These are phyloP conservation scores for Ophiostoma sp. DNA, from an alignment of 2,329 filamentous ascomycete genomes.

Conservation along the genomic window DNA sequence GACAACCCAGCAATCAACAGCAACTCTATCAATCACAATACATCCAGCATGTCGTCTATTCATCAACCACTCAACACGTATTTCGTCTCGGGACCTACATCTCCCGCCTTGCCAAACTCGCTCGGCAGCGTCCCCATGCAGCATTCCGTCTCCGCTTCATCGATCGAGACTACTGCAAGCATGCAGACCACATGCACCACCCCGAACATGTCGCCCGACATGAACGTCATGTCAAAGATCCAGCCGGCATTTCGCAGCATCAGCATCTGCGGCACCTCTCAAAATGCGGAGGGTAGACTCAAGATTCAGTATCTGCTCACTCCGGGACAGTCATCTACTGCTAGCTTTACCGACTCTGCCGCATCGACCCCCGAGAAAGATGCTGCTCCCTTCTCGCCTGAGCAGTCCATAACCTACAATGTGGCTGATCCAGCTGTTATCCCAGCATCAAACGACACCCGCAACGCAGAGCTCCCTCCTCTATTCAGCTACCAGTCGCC, in stretches of 20 bases:
- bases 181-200: conserved; percentile 13
- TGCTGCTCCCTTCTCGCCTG: neutral
- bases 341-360: neutral
- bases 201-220: conserved; percentile 11
- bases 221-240: conserved; percentile 3
- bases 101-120: neutral
- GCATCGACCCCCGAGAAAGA: neutral
- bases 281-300: neutral
- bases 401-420: neutral
- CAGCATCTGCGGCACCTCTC: neutral
- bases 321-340: neutral
- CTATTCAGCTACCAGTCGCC: neutral
- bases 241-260: neutral
- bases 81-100: neutral
- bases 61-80: neutral
- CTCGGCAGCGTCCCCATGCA: conserved; percentile 23
- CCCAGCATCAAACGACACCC: neutral
- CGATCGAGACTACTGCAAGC: neutral
- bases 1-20: neutral
- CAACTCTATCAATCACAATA: neutral
- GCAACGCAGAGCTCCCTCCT: neutral
- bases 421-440: conserved; percentile 4
- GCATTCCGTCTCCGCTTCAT: conserved; percentile 22
- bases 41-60: neutral
- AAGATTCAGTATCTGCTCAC: conserved; percentile 14